Percentiles rank a stretch among this genome's conserved stretches.
Evolutionary conservation across 805 yeast genomes (phyloP).

Genomic region (Ogataea corticis): DNA sequence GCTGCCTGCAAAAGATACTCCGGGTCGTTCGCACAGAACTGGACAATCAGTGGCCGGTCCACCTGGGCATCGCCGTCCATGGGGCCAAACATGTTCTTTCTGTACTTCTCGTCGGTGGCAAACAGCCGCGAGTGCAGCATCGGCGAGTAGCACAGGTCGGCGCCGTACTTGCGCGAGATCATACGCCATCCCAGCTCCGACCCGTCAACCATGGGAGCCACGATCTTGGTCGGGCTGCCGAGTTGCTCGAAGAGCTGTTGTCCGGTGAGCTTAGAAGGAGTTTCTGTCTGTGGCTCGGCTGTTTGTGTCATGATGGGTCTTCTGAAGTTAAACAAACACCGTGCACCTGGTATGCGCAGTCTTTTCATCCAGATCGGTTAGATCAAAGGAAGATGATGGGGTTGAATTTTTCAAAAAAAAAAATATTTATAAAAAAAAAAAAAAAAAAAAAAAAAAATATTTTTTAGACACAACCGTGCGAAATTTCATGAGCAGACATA

Average conservation of each 20-base stretch:
- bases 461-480: background rate
- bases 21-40: conserved; percentile 96
- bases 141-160: conserved; percentile 92
- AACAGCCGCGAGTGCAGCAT: conserved; percentile 94
- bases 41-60: conserved; percentile 90
- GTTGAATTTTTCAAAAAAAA: background rate
- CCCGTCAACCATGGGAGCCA: conserved; percentile 99
- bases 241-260: conserved; percentile 67
- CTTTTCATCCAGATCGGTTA: background rate
- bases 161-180: conserved; percentile 84
- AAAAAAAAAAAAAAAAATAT: background rate
- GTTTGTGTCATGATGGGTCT: background rate
- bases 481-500: too few species aligned
- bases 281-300: background rate
- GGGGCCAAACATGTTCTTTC: conserved; percentile 69
- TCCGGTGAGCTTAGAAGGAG: conserved; percentile 45
- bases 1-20: conserved; percentile 83
- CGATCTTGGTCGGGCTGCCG: conserved; percentile 78
- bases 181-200: conserved; percentile 95
- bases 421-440: background rate
- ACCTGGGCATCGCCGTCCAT: conserved; percentile 67
- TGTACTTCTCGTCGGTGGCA: conserved; percentile 79
- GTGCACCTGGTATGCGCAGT: too few species aligned
- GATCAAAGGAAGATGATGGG: background rate
- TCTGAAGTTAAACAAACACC: background rate